Evolutionary conservation across 208 protist species (phyloP).

Genomic region (Wallacemonas collosoma): DNA sequence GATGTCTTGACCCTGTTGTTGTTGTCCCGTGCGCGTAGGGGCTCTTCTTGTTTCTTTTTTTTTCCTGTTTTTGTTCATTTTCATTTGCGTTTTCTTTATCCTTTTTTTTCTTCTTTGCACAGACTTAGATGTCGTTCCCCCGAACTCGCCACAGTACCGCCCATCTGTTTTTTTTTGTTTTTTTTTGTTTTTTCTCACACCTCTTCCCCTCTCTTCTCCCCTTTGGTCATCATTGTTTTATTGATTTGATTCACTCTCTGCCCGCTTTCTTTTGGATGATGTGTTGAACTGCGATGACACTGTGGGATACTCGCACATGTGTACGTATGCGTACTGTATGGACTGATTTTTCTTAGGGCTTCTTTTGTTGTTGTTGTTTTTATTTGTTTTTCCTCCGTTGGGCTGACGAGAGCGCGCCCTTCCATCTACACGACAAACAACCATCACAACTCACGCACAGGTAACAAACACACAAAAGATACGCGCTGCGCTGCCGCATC

Average conservation of each 20-base stretch:
- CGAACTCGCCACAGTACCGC: not conserved
- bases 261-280: not conserved
- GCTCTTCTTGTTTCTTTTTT: slow-evolving; percentile 10
- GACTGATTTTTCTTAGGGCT: not conserved
- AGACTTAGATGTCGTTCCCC: too few relatives aligned
- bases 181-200: not conserved
- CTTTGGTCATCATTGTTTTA: not conserved
- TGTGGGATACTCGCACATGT: not conserved
- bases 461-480: not conserved
- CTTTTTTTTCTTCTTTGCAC: slow-evolving; percentile 16
- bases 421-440: not conserved
- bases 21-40: slow-evolving; percentile 8
- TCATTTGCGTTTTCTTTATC: slow-evolving; percentile 18
- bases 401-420: not conserved
- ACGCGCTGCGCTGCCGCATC: too few relatives aligned
- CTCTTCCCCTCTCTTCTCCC: not conserved
- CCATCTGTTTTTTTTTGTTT: slow-evolving; percentile 8
- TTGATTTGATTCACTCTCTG: not conserved
- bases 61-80: slow-evolving; percentile 7
- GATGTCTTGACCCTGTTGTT: not conserved
- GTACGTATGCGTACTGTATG: not conserved
- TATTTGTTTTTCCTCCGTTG: not conserved
- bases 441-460: not conserved
- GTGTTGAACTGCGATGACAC: slow-evolving; percentile 1
- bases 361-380: too few relatives aligned